Conservation (phyloP, 2,329 filamentous ascomycete genomes). For the Neobulgaria alba region DNA sequence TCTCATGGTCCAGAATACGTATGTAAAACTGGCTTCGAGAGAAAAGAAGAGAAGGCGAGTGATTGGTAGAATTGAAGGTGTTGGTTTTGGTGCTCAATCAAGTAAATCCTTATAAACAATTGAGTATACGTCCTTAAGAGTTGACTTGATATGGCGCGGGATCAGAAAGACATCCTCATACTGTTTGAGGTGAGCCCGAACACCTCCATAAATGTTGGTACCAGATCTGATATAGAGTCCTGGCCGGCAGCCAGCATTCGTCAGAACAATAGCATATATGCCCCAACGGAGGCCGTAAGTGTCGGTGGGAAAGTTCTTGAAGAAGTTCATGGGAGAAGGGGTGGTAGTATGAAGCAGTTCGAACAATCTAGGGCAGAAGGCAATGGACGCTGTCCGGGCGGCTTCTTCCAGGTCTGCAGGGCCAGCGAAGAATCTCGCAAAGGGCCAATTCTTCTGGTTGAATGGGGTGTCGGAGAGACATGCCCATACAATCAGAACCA, state of each 20-base stretch:
- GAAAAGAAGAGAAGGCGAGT: constrained; percentile 2
- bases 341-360: constrained; percentile 6
- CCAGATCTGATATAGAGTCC: constrained; percentile 9
- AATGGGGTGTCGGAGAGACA: constrained; percentile 4
- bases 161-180: constrained; percentile 9
- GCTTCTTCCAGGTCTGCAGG: constrained; percentile 1
- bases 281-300: constrained; percentile 2
- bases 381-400: constrained; percentile 1
- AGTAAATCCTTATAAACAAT: constrained; percentile 8
- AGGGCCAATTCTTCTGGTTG: constrained; percentile 3
- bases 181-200: neutral
- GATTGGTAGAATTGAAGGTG: neutral
- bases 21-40: constrained; percentile 7
- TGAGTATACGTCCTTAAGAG: constrained; percentile 4
- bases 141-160: neutral
- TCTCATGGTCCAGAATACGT: constrained; percentile 4
- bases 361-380: constrained; percentile 8
- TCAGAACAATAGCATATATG: constrained; percentile 4
- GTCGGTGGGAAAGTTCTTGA: constrained; percentile 5
- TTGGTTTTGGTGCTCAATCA: constrained; percentile 5
- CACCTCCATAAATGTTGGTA: constrained; percentile 18
- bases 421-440: constrained; percentile 4
- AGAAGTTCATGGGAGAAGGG: constrained; percentile 7
- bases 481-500: constrained; percentile 4
- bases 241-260: constrained; percentile 4